Conservation (phyloP, 1,284 basidiomycete species). For the Puccinia horiana region DNA sequence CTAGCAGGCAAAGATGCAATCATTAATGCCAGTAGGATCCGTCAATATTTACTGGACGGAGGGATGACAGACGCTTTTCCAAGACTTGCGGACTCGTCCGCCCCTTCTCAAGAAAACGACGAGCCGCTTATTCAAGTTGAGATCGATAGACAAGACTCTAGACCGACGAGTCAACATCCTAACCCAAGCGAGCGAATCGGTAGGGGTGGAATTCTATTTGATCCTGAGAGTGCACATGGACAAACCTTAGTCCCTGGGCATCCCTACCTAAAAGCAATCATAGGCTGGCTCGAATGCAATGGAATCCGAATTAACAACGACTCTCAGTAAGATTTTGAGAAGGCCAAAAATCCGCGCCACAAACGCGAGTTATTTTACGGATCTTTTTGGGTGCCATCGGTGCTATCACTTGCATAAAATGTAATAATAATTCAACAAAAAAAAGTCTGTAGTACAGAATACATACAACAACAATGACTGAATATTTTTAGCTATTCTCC, state of each 20-base stretch:
- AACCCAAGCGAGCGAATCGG: background rate
- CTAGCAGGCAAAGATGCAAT: constrained; percentile 31
- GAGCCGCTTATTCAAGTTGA: constrained; percentile 12
- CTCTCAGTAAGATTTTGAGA: background rate
- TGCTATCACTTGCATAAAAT: background rate
- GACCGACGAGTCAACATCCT: background rate
- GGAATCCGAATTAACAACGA: constrained; percentile 6
- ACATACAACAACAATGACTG: background rate
- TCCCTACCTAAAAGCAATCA: constrained; percentile 23
- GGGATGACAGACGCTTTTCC: constrained; percentile 39
- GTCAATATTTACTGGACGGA: constrained; percentile 25
- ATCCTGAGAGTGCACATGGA: constrained; percentile 33
- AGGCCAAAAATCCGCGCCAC: background rate
- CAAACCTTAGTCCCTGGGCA: constrained; percentile 30
- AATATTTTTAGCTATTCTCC: background rate
- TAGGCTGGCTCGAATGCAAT: constrained; percentile 33
- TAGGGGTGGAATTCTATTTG: constrained; percentile 26
- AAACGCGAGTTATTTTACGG: background rate
- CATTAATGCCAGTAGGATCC: constrained; percentile 26
- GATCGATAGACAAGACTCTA: constrained; percentile 8
- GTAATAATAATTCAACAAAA: constrained; percentile 21
- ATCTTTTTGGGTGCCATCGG: background rate
- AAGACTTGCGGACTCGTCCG: background rate
- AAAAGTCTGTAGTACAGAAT: constrained; percentile 4
- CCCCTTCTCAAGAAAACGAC: background rate